Evolutionary conservation across 352 stramenopile species (phyloP).

Genomic region (Phytophthora hibernalis): DNA sequence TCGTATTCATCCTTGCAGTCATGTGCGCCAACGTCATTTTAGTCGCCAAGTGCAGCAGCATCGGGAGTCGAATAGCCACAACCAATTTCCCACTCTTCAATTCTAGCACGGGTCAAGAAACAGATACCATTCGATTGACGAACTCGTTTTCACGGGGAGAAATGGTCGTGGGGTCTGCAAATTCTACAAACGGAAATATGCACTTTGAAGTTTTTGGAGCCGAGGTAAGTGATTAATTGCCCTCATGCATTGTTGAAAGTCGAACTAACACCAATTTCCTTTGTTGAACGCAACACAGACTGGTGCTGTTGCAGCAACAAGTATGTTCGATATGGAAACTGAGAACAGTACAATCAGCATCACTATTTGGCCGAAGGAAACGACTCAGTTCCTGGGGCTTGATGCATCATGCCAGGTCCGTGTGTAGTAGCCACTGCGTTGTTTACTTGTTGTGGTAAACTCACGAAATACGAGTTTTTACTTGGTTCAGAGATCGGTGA

Average conservation of each 20-base stretch:
- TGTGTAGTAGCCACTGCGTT: neutral
- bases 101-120: constrained; percentile 8
- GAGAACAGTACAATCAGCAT: constrained; percentile 38
- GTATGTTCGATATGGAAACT: constrained; percentile 43
- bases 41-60: constrained; percentile 70
- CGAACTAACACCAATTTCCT: neutral
- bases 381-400: constrained; percentile 68
- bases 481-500: constrained; percentile 41
- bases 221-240: constrained; percentile 36
- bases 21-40: constrained; percentile 76
- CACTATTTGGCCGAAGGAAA: constrained; percentile 36
- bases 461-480: neutral
- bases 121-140: constrained; percentile 31
- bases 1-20: constrained; percentile 63
- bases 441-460: neutral
- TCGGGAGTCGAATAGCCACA: constrained; percentile 58
- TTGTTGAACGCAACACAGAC: constrained; percentile 21
- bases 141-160: constrained; percentile 59
- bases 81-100: constrained; percentile 51
- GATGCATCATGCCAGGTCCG: constrained; percentile 78
- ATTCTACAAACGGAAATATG: constrained; percentile 35
- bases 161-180: constrained; percentile 33
- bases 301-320: constrained; percentile 9
- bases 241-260: too few relatives aligned
- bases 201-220: constrained; percentile 55